Evolutionary conservation across 495 filamentous ascomycete genomes (phyloP), one percentile per base, ranked within the genome.

Genomic region (Chaetomium fimeti): DNA sequence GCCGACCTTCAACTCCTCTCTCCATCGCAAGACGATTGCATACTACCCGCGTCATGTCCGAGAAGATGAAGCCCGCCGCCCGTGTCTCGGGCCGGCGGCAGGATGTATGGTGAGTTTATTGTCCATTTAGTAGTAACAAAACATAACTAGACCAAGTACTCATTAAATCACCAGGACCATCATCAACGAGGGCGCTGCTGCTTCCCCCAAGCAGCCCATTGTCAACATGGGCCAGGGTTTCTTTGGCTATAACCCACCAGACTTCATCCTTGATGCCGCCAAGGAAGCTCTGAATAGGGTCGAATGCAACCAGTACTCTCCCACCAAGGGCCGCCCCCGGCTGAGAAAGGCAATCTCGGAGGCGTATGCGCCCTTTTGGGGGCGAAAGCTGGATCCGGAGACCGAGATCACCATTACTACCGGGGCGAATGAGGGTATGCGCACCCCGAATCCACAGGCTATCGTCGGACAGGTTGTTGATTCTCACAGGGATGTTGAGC

Each of bases 171-270:
- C 13, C 64, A 96, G 91, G 91, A 88, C 90, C 45, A 96, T 97
- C 75, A 87, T 98, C 81, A 98, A 98, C 69, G 94, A 98, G 81
- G 94, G 91, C 0, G 84, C 84, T 0, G 81, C 82, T 1, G 89
- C 90, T 8, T 96, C 92, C 12, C 91, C 93, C 9, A 87, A 89
- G 53, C 91, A 96, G 72, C 91, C 92, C 62, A 93, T 97, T 68
- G 86, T 95, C 66, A 97, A 96, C 77, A 92, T 97, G 88, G 92
- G 92, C 57, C 92, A 97, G 77, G 92, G 92, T n/a, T 96, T 95
- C 82, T 96, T 94, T 76, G 94, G 94, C 32, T 98, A 98, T 75
- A 98, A 98, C 71, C 94, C 94, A 49, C 94, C 94, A 2, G 76
- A 87, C 16, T 98, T 97, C 74, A 92, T 97, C 58, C 79, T 96